Evolutionary conservation across 768 basidiomycete species (phyloP).

Genomic region (Suillus variegatus): DNA sequence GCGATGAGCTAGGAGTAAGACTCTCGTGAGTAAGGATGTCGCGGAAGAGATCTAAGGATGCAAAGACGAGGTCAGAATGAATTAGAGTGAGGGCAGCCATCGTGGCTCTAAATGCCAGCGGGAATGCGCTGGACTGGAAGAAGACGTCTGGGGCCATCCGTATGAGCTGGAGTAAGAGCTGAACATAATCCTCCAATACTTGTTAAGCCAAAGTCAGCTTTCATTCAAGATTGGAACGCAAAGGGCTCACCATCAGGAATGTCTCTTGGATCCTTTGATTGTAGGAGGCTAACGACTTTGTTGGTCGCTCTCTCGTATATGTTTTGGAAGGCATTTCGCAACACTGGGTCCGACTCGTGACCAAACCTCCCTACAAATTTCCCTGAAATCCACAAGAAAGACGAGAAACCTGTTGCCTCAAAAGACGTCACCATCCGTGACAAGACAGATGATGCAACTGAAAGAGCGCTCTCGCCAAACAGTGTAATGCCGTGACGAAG

Average conservation of each 20-base stretch:
- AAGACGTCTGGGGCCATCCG: slow-evolving; percentile 72
- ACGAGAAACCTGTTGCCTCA: slow-evolving; percentile 76
- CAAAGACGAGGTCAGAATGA: slow-evolving; percentile 79
- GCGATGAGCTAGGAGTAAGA: slow-evolving; percentile 48
- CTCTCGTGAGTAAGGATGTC: slow-evolving; percentile 75
- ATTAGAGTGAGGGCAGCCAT: slow-evolving; percentile 83
- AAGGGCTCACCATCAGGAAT: slow-evolving; percentile 84
- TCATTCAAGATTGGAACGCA: neutral
- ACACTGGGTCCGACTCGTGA: slow-evolving; percentile 52
- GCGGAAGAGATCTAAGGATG: slow-evolving; percentile 79
- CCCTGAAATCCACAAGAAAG: slow-evolving; percentile 93
- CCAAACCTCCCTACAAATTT: slow-evolving; percentile 84
- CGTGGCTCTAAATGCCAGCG: slow-evolving; percentile 71
- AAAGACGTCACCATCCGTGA: slow-evolving; percentile 78
- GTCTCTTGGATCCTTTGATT: slow-evolving; percentile 65
- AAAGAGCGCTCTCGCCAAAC: slow-evolving; percentile 67
- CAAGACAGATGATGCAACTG: slow-evolving; percentile 71
- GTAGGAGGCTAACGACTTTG: slow-evolving; percentile 67
- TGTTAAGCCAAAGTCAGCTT: slow-evolving; percentile 10
- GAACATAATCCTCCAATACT: slow-evolving; percentile 96
- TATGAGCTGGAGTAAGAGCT: slow-evolving; percentile 70
- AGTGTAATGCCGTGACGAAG: slow-evolving; percentile 82
- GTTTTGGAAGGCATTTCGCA: slow-evolving; percentile 59
- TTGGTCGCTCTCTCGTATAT: slow-evolving; percentile 77
- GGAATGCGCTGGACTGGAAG: slow-evolving; percentile 77